Evolutionary conservation across 257 asterid genomes (phyloP), one percentile per base, ranked within the genome.

Genomic region (Solanum peruvianum): DNA sequence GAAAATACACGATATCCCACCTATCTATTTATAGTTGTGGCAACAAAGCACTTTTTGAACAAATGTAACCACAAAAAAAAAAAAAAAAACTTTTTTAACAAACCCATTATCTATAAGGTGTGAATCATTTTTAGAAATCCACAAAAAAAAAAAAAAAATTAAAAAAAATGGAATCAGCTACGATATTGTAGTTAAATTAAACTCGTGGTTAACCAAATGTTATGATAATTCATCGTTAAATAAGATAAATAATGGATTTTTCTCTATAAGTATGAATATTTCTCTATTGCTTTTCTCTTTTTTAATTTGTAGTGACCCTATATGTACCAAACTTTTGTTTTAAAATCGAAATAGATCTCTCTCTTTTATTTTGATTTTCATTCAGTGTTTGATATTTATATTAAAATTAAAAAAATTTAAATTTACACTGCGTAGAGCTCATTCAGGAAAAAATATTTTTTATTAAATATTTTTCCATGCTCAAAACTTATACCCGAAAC

Each of bases 11-110:
- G 33, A 76, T 69, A 87, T 37, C 83, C 64, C 64, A 77, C 91
- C 76, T 83, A 90, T 73, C 87, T 93, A 92, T 95, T 89, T 94
- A 95, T 94, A 93, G 88, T 90, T 64, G 92, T 87, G 18, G 85
- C 86, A 45, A 62, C 20, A 41, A 69, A 27, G 4, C n/a, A 41
- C 62, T 27, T 27, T 45, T 49, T 47, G 35, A 29, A 29, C 33
- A 44, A 42, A 27, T 52, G 37, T 45, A 27, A 3, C 11, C 3
- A 12, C 14, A 11, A 69, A 29, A 29, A 13, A 45, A 47, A 37
- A 6, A 45, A 47, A 13, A 23, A 33, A 3, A 12, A 29, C n/a
- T 56, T 82, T 56, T 31, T 82, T 33, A 56, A 82, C 75, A 35
- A 56, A 83, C 49, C 86, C 86, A 83, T 83, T 83, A 83, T 56